phyloP scores from a whole-genome alignment of 768 basidiomycete genomes.

The Psilocybe sp. region DNA sequence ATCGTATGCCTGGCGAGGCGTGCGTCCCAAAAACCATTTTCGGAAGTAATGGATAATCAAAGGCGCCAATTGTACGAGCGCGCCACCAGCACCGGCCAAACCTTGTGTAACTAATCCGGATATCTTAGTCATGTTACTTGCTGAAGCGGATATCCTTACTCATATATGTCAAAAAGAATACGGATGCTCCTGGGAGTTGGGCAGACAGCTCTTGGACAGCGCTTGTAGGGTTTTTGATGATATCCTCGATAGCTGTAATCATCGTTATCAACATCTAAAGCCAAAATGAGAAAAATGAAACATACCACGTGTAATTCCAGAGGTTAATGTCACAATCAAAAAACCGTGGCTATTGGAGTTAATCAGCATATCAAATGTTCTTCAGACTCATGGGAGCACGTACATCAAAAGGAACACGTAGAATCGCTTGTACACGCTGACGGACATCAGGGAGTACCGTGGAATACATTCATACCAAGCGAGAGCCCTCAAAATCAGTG shows the following conservation, averaged over 20 bases:
- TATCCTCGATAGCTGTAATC: constrained; percentile 28
- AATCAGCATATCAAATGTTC: background rate
- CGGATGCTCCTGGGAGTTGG: constrained; percentile 53
- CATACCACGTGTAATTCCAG: constrained; percentile 48
- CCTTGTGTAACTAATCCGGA: constrained; percentile 43
- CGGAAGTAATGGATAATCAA: constrained; percentile 58
- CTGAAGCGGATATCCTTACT: constrained; percentile 20
- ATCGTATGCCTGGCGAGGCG: constrained; percentile 58
- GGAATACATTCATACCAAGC: constrained; percentile 74
- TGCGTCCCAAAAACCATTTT: constrained; percentile 65
- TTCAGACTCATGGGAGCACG: constrained; percentile 11
- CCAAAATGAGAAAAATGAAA: background rate
- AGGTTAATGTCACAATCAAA: constrained; percentile 64
- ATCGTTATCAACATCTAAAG: background rate
- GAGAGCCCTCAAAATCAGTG: constrained; percentile 50
- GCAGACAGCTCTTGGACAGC: constrained; percentile 42
- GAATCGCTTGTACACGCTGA: constrained; percentile 71
- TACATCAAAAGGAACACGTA: constrained; percentile 63
- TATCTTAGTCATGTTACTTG: background rate
- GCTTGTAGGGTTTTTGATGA: constrained; percentile 40
- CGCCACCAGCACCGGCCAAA: constrained; percentile 47
- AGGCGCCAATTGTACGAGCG: constrained; percentile 51
- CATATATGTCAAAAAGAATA: constrained; percentile 66
- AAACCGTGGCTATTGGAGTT: constrained; percentile 54
- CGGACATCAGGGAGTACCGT: constrained; percentile 61